phyloP scores from a whole-genome alignment of 345 rosid genomes.

The Psidium friedrichsthalianum region DNA sequence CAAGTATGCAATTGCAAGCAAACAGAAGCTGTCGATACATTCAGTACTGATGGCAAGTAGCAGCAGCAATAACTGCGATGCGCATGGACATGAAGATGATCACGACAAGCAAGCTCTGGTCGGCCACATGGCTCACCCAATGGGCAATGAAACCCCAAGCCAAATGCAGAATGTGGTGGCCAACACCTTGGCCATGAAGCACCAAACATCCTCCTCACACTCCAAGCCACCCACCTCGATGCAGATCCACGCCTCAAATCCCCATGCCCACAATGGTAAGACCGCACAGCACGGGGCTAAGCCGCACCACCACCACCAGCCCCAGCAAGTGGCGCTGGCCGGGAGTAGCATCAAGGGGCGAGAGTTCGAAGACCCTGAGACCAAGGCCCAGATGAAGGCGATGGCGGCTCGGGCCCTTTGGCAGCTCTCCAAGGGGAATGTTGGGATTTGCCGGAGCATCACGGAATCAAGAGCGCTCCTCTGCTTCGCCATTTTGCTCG shows the following conservation, averaged over 20 bases:
- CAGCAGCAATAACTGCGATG: not conserved
- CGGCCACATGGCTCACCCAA: constrained; percentile 23
- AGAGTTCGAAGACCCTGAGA: constrained; percentile 42
- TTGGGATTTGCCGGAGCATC: constrained; percentile 40
- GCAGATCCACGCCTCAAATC: constrained; percentile 1
- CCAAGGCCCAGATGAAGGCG: constrained; percentile 66
- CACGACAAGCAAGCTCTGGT: constrained; percentile 3
- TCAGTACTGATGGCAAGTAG: constrained; percentile 42
- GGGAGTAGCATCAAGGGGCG: constrained; percentile 58
- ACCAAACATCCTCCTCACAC: not conserved
- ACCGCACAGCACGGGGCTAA: constrained; percentile 7
- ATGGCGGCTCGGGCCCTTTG: constrained; percentile 76
- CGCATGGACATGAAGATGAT: not conserved
- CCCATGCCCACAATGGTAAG: constrained; percentile 4
- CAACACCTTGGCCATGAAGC: constrained; percentile 26
- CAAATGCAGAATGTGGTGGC: constrained; percentile 40
- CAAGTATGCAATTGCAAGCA: constrained; percentile 43
- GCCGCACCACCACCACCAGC: not conserved
- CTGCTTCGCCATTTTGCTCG: constrained; percentile 55
- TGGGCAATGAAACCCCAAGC: constrained; percentile 24
- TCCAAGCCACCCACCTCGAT: constrained; percentile 9
- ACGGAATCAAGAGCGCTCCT: constrained; percentile 66
- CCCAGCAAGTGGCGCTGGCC: constrained; percentile 22
- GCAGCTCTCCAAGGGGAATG: constrained; percentile 57
- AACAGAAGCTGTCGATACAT: constrained; percentile 36